Evolutionary conservation across 768 basidiomycete species (phyloP).

Genomic region (Suillus cothurnatus): DNA sequence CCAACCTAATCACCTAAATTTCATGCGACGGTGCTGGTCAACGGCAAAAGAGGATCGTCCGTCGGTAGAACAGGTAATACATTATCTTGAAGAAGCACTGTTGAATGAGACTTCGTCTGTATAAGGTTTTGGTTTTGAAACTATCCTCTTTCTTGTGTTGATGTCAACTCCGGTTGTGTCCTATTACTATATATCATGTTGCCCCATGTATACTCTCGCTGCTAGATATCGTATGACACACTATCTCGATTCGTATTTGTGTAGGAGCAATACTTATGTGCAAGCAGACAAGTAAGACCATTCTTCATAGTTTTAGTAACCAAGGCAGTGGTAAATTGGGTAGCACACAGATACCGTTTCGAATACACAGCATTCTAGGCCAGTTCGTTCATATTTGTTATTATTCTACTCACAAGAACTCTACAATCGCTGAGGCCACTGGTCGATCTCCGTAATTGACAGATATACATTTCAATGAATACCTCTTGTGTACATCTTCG

Average conservation of each 20-base stretch:
- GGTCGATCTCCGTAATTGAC: neutral
- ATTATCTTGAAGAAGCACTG: neutral
- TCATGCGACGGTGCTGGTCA: conserved; percentile 29
- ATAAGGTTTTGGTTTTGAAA: neutral
- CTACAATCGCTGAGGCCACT: neutral
- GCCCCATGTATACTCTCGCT: neutral
- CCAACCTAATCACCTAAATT: conserved; percentile 16
- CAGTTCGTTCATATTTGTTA: neutral
- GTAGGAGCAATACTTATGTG: neutral
- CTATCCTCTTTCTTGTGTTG: neutral
- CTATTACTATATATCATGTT: neutral
- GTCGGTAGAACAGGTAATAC: neutral
- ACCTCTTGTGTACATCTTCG: neutral
- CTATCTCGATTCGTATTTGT: neutral
- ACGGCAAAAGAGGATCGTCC: conserved; percentile 18
- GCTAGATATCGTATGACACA: neutral
- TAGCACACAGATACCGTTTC: neutral
- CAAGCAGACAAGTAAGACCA: neutral
- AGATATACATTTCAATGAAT: neutral
- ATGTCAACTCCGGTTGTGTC: neutral
- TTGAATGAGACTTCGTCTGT: neutral
- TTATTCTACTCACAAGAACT: neutral
- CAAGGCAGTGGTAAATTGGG: neutral
- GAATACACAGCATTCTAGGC: neutral
- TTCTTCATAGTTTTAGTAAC: neutral